These are phyloP conservation scores for Begonia fuchsioides DNA, from an alignment of 306 rosid species.

Conservation along the genomic window DNA sequence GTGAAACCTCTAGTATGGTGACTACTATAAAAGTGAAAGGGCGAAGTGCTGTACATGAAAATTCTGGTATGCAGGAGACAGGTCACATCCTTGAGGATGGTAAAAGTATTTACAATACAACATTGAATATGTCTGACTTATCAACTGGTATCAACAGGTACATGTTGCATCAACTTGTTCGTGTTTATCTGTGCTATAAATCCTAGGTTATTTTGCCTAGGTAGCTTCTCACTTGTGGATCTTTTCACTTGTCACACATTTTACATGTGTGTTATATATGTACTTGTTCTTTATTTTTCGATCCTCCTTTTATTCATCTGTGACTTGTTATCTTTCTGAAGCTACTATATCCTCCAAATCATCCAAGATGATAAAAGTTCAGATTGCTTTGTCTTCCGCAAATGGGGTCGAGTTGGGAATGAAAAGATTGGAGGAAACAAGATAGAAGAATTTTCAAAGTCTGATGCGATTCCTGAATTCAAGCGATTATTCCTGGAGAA, in stretches of 20 bases:
- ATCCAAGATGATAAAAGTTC: constrained; percentile 79
- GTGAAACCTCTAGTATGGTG: constrained; percentile 68
- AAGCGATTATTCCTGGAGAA: constrained; percentile 80
- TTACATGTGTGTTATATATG: too few relatives aligned
- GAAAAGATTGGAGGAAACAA: constrained; percentile 79
- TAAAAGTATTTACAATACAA: constrained; percentile 71
- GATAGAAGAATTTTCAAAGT: constrained; percentile 55
- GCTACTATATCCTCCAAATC: constrained; percentile 85
- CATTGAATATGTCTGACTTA: constrained; percentile 84
- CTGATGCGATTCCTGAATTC: constrained; percentile 66
- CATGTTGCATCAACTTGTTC: too few relatives aligned
- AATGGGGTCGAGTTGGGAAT: constrained; percentile 98
- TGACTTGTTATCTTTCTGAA: constrained; percentile 12
- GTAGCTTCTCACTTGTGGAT: too few relatives aligned
- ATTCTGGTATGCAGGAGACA: constrained; percentile 76
- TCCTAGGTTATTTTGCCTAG: too few relatives aligned
- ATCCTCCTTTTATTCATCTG: too few relatives aligned
- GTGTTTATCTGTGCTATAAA: too few relatives aligned
- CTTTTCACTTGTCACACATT: too few relatives aligned
- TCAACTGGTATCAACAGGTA: constrained; percentile 84
- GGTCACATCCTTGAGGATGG: constrained; percentile 94
- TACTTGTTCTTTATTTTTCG: too few relatives aligned
- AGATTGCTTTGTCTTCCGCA: constrained; percentile 72
- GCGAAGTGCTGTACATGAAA: constrained; percentile 74
- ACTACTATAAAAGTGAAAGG: constrained; percentile 85